Evolutionary conservation across 352 stramenopile species (phyloP), one percentile per base, ranked within the genome.

Genomic region (Globisporangium spiculum): DNA sequence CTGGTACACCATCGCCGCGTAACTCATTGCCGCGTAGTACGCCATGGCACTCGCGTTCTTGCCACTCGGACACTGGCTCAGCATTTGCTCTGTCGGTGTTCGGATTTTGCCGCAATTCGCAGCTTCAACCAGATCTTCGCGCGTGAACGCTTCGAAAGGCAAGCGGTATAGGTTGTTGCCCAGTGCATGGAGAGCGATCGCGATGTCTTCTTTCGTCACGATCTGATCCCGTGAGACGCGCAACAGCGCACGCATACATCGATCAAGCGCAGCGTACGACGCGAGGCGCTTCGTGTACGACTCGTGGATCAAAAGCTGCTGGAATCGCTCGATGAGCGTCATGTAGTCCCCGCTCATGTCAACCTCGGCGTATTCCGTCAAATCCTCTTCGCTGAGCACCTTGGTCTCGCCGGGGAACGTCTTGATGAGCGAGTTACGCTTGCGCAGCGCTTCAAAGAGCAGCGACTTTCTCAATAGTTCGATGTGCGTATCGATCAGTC

Each of bases 201-300:
- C 85, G 22, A 93, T 90, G 34, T 89, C 78, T 53, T 93, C 81
- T 67, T 91, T 91, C 26, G 85, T 93, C 57, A 93, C 72, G 8
- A 84, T 67, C 36, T 84, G 58, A 32, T 90, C 82, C 1, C 76
- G 70, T 7, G 70, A 27, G 4, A 75, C 80, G 30, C 63, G 52
- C 1, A 92, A 18, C 0, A 92, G 74, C 22, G 76, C 84, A 27
- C 82, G 78, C 73, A 89, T 82, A 44, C 82, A 92, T 7, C 84
- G 80, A 41, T 92, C 84, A 26, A 89, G 66, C 24, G 81, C 79
- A 3, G 83, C 82, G 66, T 91, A 92, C 38, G 84, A 79, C 1
- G 79, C 79, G 0, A 92, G 68, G 5, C 79, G 72, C 66, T 77
- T 79, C 1, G 74, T 88, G 68, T 92, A 91, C 32, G 79, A 78